Base-by-base conservation (phyloP, 2,329 filamentous ascomycete species). In the Colletotrichum plurivorum region DNA sequence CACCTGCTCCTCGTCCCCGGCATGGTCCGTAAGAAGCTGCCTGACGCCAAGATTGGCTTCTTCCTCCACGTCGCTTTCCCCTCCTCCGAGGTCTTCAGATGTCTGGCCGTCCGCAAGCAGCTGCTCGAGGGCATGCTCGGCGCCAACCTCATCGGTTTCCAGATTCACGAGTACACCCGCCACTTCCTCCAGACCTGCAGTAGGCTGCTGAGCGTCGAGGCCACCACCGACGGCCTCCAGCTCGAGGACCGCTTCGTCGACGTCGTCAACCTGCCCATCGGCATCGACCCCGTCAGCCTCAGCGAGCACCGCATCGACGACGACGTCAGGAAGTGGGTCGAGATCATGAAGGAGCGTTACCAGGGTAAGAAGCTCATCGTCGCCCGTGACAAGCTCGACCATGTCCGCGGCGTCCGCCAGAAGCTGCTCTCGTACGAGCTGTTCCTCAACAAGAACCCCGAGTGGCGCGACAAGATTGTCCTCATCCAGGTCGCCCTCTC, bases 141-240 rank as follows among this genome's bases (percentile, higher is more conserved):
- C 10, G 94, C 96, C 63, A 97, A 98, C 74, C 84, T 98, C 13
- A 89, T 98, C 71, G 95, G 94, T 2, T 98, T 98, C 81, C 95
- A 98, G 81, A 97, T 94, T 25, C 90, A 92, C 64, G 95, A 98
- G 79, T 98, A 98, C 76, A 92, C 93, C 5, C 90, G 95, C 15
- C 96, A 98, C 81, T 98, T 98, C 80, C 84, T 98, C 57, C 95
- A 98, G 80, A 98, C 95, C 0, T 98, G 95, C 85, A 97, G 94
- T 78, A 92, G 96, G 41, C 86, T 98, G 15, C 86, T 98, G 45
- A 92, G 89, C n/a, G 94, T 97, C 1, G 95, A 98, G 79, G 95
- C 95, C 1, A 95, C 93, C 0, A 91, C 91, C 1, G 92, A 97
- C 49, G 95, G 96, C 1, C 87, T 98, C 1, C 93, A 98, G 78